Base-by-base conservation (phyloP, 164 flowering plant genomes). In the Tetrastigma voinierianum region DNA sequence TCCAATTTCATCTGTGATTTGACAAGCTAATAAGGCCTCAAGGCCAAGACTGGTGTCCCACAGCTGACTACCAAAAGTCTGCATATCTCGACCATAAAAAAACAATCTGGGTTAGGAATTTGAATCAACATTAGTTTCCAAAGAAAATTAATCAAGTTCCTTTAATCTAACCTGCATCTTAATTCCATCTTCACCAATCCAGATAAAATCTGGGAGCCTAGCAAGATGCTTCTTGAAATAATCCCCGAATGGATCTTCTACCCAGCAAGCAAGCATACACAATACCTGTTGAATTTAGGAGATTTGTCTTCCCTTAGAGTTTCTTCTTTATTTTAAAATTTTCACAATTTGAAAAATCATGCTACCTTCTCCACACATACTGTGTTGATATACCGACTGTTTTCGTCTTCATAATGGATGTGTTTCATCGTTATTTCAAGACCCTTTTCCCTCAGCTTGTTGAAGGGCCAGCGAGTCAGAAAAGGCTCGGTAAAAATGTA, bases 251-350 rank as follows among this genome's bases (percentile, higher is more conserved):
- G 40, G 40, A 32, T 32, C 40, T 32, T 32, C 40, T 32, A 32
- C 8, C 40, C 40, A 32, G 6, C 87, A 84, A 67, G 82, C 80
- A 59, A 84, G 84, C 87, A 84, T 84, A 66, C 77, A 81, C 14
- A 82, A 44, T 14, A 71, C 81, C 83, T 81, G 44, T 15, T 10
- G 4, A 47, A 32, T 32, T 32, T 4, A 32, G 6, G 40, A 32
- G 6, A 32, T 4, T 3, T 32, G n/a, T 25, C 5, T 25, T 25
- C 6, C 7, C 6, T 32, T 32, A 32, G 5, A 32, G 40, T 32
- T 32, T 32, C 40, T 25, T 25, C 6, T 25, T 25, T 7, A 10
- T 12, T 18, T 32, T 44, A 47, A 16, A 19, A 9, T 3, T 32
- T 32, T 32, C 40, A 32, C 6, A 32, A 32, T 32, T 3, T 7